Conservation (phyloP, 164 flowering plant genomes). For the Vitis labrusca region DNA sequence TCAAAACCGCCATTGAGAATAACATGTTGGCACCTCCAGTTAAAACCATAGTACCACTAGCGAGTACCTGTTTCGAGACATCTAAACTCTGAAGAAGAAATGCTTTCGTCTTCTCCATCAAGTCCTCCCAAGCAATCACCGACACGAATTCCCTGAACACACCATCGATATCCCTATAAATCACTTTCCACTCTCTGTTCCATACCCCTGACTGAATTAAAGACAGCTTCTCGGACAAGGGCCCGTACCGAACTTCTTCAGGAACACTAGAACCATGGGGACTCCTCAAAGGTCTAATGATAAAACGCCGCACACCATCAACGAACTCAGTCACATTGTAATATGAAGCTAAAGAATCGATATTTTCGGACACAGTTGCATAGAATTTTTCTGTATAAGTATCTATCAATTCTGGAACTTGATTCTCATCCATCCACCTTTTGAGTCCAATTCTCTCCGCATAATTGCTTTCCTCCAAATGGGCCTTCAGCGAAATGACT, state of each 20-base stretch:
- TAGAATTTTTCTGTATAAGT: background rate
- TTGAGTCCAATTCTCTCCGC: slow-evolving; percentile 7
- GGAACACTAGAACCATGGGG: background rate
- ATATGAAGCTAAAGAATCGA: slow-evolving; percentile 6
- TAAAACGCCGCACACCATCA: background rate
- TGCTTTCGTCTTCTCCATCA: background rate
- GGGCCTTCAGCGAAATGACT: slow-evolving; percentile 1
- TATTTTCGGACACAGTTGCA: background rate
- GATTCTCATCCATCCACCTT: slow-evolving; percentile 9
- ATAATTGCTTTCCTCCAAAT: slow-evolving; percentile 10
- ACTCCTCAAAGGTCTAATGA: background rate
- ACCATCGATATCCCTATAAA: background rate
- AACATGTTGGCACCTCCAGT: background rate
- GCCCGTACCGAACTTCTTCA: background rate
- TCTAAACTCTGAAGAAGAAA: slow-evolving; percentile 2
- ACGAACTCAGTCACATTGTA: slow-evolving; percentile 7
- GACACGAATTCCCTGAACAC: background rate
- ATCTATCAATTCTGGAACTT: slow-evolving; percentile 8
- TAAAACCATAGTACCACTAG: background rate
- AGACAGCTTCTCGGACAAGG: background rate
- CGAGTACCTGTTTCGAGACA: background rate
- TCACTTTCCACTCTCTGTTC: slow-evolving; percentile 3
- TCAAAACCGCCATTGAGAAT: background rate
- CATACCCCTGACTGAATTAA: background rate
- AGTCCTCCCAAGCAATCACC: background rate